Evolutionary conservation across 257 asterid species (phyloP).

Genomic region (Nicotiana benthamiana): DNA sequence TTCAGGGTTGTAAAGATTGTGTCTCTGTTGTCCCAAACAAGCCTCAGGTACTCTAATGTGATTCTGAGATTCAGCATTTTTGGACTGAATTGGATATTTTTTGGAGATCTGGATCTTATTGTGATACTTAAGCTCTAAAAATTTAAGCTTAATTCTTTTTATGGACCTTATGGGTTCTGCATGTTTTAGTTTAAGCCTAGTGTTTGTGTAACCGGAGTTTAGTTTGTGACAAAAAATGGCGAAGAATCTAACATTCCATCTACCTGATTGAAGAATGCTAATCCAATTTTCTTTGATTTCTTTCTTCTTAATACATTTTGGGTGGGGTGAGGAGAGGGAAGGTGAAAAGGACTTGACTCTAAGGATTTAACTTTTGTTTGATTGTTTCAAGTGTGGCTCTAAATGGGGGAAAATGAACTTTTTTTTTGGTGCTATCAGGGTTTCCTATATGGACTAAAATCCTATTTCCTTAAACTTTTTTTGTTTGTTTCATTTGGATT

Average conservation of each 20-base stretch:
- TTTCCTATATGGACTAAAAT: neutral
- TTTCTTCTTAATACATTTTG: neutral
- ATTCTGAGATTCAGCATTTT: constrained; percentile 17
- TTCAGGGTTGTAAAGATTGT: constrained; percentile 97
- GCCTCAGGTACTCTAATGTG: constrained; percentile 81
- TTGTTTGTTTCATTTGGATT: neutral
- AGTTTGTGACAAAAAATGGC: neutral
- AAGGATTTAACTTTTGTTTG: neutral
- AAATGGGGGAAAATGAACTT: neutral
- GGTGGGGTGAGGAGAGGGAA: neutral
- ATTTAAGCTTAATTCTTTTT: constrained; percentile 13
- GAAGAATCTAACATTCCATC: neutral
- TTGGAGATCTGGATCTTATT: constrained; percentile 44
- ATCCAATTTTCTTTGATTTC: neutral
- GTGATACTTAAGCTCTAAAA: constrained; percentile 11
- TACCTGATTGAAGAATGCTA: neutral
- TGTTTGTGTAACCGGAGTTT: constrained; percentile 28
- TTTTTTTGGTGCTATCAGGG: neutral
- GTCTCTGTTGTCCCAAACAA: constrained; percentile 71
- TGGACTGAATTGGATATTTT: constrained; percentile 10
- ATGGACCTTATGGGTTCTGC: constrained; percentile 24
- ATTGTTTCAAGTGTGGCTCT: neutral
- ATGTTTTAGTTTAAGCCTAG: constrained; percentile 25
- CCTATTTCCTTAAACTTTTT: neutral
- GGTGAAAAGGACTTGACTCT: neutral